These are phyloP conservation scores for Penicillium macrosclerotiorum DNA, from an alignment of 495 filamentous ascomycete genomes.

Conservation along the genomic window DNA sequence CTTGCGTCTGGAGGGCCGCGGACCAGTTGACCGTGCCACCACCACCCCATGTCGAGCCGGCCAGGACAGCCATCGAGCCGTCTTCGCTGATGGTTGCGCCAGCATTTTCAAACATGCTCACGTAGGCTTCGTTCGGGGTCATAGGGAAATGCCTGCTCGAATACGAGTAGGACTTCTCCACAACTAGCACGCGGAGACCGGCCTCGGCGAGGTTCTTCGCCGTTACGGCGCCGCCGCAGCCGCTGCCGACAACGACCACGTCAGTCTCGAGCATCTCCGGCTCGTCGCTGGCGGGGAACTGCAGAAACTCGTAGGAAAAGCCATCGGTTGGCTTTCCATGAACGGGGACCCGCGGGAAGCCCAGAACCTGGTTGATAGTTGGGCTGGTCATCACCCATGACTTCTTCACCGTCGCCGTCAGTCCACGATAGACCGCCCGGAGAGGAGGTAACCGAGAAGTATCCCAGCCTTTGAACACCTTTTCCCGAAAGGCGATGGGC, in stretches of 20 bases:
- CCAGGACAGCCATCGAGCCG: conserved; percentile 55
- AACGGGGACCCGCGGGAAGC: conserved; percentile 59
- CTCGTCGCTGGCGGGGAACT: conserved; percentile 44
- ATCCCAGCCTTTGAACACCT: conserved; percentile 59
- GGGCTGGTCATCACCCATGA: conserved; percentile 61
- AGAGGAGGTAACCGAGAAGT: conserved; percentile 57
- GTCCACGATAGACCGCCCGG: conserved; percentile 52
- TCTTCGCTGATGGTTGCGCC: conserved; percentile 61
- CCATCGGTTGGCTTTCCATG: conserved; percentile 58
- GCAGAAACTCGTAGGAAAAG: conserved; percentile 54
- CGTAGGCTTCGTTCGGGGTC: conserved; percentile 50
- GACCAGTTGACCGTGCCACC: conserved; percentile 90
- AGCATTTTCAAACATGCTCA: conserved; percentile 63
- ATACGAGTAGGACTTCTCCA: conserved; percentile 80
- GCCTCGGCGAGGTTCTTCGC: conserved; percentile 79
- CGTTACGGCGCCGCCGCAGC: conserved; percentile 80
- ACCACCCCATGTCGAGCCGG: conserved; percentile 78
- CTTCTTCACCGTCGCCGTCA: conserved; percentile 54
- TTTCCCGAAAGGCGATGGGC: conserved; percentile 56
- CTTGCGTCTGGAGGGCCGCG: conserved; percentile 78
- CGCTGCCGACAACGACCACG: conserved; percentile 81
- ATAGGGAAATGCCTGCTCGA: conserved; percentile 71
- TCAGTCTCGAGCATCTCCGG: conserved; percentile 68
- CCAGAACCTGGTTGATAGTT: conserved; percentile 53
- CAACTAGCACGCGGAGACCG: conserved; percentile 71